Conservation (phyloP, 176 grass and related monocot species). For the Themeda triandra region DNA sequence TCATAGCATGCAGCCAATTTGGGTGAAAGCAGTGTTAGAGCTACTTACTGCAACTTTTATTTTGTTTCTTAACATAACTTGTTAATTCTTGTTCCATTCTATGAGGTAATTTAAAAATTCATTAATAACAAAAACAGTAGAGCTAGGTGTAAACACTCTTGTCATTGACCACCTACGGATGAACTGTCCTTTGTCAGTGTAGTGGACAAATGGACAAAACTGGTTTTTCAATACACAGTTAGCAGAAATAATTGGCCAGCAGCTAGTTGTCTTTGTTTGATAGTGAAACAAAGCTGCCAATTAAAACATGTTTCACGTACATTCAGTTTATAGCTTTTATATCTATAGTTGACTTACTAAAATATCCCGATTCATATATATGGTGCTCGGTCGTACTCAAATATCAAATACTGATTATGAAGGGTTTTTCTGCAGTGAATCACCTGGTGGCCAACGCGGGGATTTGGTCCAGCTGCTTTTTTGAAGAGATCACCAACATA, state of each 20-base stretch:
- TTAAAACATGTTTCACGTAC: no score
- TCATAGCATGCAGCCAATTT: not conserved
- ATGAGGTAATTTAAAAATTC: not conserved
- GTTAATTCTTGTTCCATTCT: not conserved
- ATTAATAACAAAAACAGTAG: not conserved
- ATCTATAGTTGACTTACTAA: not conserved
- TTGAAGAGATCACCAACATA: conserved; percentile 87
- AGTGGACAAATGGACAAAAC: no score
- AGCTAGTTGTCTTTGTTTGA: not conserved
- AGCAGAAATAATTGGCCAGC: not conserved
- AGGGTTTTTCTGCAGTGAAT: conserved; percentile 52
- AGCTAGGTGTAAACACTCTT: not conserved
- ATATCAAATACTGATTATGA: not conserved
- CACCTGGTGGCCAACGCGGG: conserved; percentile 88
- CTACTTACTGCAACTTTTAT: not conserved
- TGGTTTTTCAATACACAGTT: not conserved
- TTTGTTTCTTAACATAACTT: not conserved
- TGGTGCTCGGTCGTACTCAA: not conserved
- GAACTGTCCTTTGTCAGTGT: not conserved
- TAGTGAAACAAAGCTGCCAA: not conserved
- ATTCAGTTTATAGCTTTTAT: not conserved
- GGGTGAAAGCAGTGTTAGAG: not conserved
- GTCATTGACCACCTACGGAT: not conserved
- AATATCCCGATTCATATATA: not conserved
- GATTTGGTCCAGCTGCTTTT: conserved; percentile 76